Evolutionary conservation across 768 basidiomycete genomes (phyloP), one percentile per base, ranked within the genome.

Genomic region (Suillus cothurnatus): DNA sequence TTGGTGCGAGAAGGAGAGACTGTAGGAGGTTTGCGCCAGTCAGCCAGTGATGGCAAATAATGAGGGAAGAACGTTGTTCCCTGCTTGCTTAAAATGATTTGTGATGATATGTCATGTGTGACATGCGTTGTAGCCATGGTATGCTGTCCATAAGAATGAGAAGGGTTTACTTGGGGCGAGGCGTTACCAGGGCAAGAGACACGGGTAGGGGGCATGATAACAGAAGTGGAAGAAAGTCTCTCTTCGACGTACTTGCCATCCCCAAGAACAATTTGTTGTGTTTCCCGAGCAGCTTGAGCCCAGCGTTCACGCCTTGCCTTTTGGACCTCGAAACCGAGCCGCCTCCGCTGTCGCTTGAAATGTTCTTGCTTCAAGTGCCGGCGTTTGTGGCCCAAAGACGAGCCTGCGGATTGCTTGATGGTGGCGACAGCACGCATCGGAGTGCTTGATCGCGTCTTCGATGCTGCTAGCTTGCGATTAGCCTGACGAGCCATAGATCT

Each of bases 1-100:
- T 47, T 55, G 55, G 38, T n/a, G 17, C 41, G 14, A 32, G 64
- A 43, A 60, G 49, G 61, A 17, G 36, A 17, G 41, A 47, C 17
- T 63, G 65, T 23, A 21, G 61, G 17, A 26, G 31, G 53, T 57
- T 68, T 71, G 68, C 71, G 72, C 80, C 80, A 81, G 45, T 67
- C 68, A 55, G 80, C 80, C 49, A 81, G 74, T 41, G 65, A 61
- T 28, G 71, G 71, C 36, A 77, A 78, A 58, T 69, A 78, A 66
- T 81, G 81, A 15, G 80, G 78, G 61, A 79, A 82, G 69, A 80
- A 80, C 36, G 73, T 72, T 65, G 81, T 80, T 45, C 74, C 74
- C 64, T 81, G 79, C 17, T 71, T 71, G 57, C 77, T 78, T 47
- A 79, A 70, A 49, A 72, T 41, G 52, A 82, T 75, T 66, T 79